These are phyloP conservation scores for Paecilomyces sp. DNA, from an alignment of 2,329 filamentous ascomycete genomes.

Conservation along the genomic window DNA sequence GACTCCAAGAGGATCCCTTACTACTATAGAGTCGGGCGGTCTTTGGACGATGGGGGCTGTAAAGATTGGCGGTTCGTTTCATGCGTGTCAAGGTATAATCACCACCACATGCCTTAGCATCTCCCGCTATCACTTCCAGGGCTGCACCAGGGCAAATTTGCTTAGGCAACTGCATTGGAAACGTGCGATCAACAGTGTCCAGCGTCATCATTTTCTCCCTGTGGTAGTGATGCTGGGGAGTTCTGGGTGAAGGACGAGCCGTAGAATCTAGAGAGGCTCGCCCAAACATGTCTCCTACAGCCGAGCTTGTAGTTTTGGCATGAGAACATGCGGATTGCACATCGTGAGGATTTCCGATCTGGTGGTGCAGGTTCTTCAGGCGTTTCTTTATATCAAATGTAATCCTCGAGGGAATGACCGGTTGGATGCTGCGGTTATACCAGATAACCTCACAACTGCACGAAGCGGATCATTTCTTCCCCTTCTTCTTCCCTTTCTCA, in stretches of 20 bases:
- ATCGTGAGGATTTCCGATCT: no score
- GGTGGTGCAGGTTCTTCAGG: not conserved
- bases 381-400: not conserved
- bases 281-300: no score
- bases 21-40: no score
- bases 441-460: not conserved
- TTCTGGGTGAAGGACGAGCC: no score
- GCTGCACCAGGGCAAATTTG: not conserved
- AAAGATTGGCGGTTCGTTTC: not conserved
- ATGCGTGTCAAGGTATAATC: not conserved
- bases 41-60: no score
- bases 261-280: no score
- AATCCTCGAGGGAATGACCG: not conserved
- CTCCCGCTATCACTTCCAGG: not conserved
- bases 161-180: not conserved
- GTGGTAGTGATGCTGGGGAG: not conserved
- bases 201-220: not conserved
- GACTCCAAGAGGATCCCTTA: no score
- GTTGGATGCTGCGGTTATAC: not conserved
- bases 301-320: no score
- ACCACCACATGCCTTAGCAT: not conserved
- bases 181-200: not conserved
- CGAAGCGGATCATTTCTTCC: conserved; percentile 29
- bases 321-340: no score
- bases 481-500: conserved; percentile 52